Evolutionary conservation across 768 basidiomycete genomes (phyloP), one percentile per base, ranked within the genome.

Genomic region (Suillus ampliporus): DNA sequence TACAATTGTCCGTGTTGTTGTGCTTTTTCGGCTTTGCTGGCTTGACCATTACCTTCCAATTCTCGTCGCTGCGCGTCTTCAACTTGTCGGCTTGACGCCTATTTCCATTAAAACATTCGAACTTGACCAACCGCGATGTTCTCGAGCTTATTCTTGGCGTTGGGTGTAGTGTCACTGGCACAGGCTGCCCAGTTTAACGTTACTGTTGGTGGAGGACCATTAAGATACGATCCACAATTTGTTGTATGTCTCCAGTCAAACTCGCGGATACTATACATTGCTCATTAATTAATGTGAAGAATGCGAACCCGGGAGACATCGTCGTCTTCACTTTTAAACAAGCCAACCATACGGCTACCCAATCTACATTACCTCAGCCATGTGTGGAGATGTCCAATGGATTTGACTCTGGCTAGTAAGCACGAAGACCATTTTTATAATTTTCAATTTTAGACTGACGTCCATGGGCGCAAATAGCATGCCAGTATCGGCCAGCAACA

Each of bases 321-420:
- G 75, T 87, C 34, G 56, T 70, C 44, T 88, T 88, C 68, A 76
- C 67, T 28, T 88, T 88, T 77, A 65, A 78, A 66, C 82, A 83
- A 72, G 82, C 84, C 68, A 88, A 87, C 69, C 86, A 84, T 60
- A 87, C 85, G 7, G 84, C 78, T 21, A 86, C 86, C 1, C 86
- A 87, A 64, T 86, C 85, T 6, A 74, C 83, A 1, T 77, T 88
- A n/a, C 74, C 69, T 0, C 72, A 67, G 13, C 87, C 87, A 5
- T 89, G 87, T 65, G 51, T 69, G 0, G 74, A 73, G 7, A 54
- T 74, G 11, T 57, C 69, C 0, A 76, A 69, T 60, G 87, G 86
- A 14, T 87, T 89, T 66, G 85, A 88, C 69, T 79, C 85, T 47
- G 84, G 82, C 64, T 87, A 86, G 86, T 88, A 64, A 72, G 82